phyloP scores from a whole-genome alignment of 306 rosid genomes.

The Begonia loranthoides region DNA sequence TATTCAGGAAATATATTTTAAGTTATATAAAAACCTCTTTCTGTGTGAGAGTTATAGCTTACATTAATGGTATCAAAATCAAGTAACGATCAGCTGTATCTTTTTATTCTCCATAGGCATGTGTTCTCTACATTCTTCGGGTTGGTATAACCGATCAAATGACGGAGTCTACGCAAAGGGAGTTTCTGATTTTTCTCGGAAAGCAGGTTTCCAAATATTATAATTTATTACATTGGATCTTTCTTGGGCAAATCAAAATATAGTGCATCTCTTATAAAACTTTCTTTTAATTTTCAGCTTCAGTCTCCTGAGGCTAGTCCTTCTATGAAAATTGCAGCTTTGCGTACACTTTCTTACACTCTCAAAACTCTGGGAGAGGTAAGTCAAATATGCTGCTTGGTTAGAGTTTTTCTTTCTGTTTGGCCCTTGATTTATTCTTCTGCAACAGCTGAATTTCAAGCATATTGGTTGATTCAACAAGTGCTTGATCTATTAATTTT shows the following conservation, averaged over 20 bases:
- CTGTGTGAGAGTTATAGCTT: background rate
- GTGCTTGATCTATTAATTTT: slow-evolving; percentile 22
- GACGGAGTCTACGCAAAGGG: slow-evolving; percentile 90
- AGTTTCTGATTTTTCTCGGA: slow-evolving; percentile 67
- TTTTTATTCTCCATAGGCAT: slow-evolving; percentile 57
- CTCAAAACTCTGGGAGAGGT: slow-evolving; percentile 90
- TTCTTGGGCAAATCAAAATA: too few species aligned
- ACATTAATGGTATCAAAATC: background rate
- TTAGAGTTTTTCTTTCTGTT: background rate
- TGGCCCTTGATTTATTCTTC: background rate
- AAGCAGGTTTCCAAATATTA: slow-evolving; percentile 32
- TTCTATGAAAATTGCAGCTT: slow-evolving; percentile 71
- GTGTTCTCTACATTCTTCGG: slow-evolving; percentile 85
- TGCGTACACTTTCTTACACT: slow-evolving; percentile 69
- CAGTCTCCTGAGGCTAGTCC: slow-evolving; percentile 68
- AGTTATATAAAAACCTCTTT: background rate
- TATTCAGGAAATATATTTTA: too few species aligned
- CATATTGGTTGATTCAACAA: slow-evolving; percentile 3
- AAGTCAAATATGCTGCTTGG: slow-evolving; percentile 4
- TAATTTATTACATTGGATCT: too few species aligned
- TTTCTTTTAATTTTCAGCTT: slow-evolving; percentile 29
- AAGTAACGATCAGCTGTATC: background rate
- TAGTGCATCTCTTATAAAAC: too few species aligned
- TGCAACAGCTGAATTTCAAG: background rate
- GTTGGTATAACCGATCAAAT: slow-evolving; percentile 90